Evolutionary conservation across 768 basidiomycete genomes (phyloP).

Genomic region (Hypsizygus marmoreus): DNA sequence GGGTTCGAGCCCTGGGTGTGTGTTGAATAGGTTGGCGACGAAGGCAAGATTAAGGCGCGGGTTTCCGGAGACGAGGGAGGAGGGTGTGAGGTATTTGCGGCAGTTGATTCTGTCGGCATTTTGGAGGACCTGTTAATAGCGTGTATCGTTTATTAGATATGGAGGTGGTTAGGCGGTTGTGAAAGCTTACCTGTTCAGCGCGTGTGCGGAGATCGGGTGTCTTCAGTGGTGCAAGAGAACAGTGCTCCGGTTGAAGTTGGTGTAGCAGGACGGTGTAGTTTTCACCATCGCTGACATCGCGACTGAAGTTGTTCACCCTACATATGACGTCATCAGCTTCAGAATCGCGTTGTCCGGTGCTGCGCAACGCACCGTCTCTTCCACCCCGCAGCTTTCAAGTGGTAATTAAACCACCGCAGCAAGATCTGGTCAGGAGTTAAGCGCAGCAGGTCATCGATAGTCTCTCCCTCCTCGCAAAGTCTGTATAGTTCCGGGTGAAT

Average conservation of each 20-base stretch:
- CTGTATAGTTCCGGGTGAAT: slow-evolving; percentile 96
- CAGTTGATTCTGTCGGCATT: slow-evolving; percentile 94
- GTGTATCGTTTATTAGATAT: no score
- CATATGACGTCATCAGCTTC: slow-evolving; percentile 16
- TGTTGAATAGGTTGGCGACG: slow-evolving; percentile 99
- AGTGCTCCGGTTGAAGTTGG: slow-evolving; percentile 93
- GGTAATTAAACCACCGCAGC: slow-evolving; percentile 99
- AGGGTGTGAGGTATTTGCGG: slow-evolving; percentile 92
- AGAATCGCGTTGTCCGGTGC: not conserved
- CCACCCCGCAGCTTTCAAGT: slow-evolving; percentile 95
- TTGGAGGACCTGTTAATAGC: slow-evolving; percentile 69
- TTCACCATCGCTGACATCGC: slow-evolving; percentile 96
- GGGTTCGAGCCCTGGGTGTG: slow-evolving; percentile 90
- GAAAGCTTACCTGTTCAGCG: slow-evolving; percentile 80
- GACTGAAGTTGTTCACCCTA: slow-evolving; percentile 96
- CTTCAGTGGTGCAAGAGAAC: slow-evolving; percentile 88
- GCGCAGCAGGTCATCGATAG: slow-evolving; percentile 90
- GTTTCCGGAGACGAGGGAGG: slow-evolving; percentile 91
- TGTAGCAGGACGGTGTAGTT: slow-evolving; percentile 97
- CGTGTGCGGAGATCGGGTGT: slow-evolving; percentile 80
- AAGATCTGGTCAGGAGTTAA: slow-evolving; percentile 97
- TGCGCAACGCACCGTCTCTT: slow-evolving; percentile 60
- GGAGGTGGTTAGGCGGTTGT: no score
- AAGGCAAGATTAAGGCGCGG: slow-evolving; percentile 97
- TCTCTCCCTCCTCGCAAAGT: slow-evolving; percentile 95